Base-by-base conservation (phyloP, 768 basidiomycete genomes). In the Lentinula detonsa region DNA sequence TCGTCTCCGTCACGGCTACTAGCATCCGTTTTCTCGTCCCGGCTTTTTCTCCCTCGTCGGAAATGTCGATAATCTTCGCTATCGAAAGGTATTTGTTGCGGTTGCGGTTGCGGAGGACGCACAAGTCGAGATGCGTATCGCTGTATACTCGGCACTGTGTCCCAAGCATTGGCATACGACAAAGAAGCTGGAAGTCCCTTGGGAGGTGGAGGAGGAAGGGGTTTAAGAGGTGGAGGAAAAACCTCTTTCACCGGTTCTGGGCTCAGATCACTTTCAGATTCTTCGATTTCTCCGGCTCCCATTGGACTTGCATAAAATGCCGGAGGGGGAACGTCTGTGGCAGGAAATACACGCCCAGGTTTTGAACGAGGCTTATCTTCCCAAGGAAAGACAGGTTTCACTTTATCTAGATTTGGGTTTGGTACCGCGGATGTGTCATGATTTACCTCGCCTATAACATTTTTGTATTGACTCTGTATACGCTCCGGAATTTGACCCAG, bases 321-420 rank as follows among this genome's bases (percentile, higher is more conserved):
- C 9, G 83, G 81, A 1, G 80, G 77, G 28, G 81, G 85, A 51
- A 80, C 76, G 52, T 88, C 86, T 34, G 81, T 74, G n/a, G 72
- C 74, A 33, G 91, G 93, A 67, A 93, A 93, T 35, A 89, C 82
- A 57, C 92, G 88, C 31, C 78, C 79, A 13, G 91, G 91, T 64
- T 79, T 65, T 52, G 77, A 80, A 35, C 89, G 84, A 11, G 83
- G 87, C 66, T 83, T 82, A 61, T 86, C 82, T 70, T 99, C 96
- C 96, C 96, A 99, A n/a, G 96, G 95, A 72, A 99, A 98, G 37
- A 97, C 78, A 37, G 81, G 76, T 62, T 87, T 87, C 21, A 95
- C 83, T 67, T 90, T 90, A 28, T 73, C 74, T 31, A 76, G 81
- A 69, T 95, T 91, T 3, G 94, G 92, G 64, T 78, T 81, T 5